A percentile compares a stretch with the other conserved stretches of the same genome.
Conservation (phyloP, 129 eudicot species). For the Ambrosia artemisiifolia region DNA sequence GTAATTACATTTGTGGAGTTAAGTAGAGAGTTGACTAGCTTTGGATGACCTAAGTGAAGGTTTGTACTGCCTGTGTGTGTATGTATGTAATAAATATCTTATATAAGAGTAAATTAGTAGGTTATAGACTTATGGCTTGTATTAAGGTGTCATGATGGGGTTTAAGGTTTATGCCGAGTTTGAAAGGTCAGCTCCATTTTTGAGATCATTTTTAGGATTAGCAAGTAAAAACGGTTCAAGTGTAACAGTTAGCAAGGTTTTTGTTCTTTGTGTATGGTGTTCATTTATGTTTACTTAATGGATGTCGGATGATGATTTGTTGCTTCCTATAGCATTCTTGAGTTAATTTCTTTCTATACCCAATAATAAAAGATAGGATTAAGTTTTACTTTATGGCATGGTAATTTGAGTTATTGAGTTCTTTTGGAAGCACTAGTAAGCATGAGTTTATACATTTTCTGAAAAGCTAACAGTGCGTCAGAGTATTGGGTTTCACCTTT, state of each 20-base stretch:
- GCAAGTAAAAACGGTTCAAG: background rate
- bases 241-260: background rate
- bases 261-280: background rate
- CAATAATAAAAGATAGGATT: background rate
- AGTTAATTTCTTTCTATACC: background rate
- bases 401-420: background rate
- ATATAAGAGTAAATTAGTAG: background rate
- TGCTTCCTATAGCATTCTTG: background rate
- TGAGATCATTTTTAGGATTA: background rate
- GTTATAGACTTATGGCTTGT: background rate
- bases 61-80: background rate
- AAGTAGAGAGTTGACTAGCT: background rate
- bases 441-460: background rate
- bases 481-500: background rate
- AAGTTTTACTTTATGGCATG: background rate
- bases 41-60: too few relatives aligned
- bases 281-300: background rate
- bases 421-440: conserved; percentile 8
- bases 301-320: background rate
- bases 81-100: background rate
- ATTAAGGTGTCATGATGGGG: background rate
- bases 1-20: background rate
- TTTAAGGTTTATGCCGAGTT: background rate
- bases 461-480: conserved; percentile 2
- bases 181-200: background rate